Evolutionary conservation across 129 eudicot genomes (phyloP).

Genomic region (Logfia minima): DNA sequence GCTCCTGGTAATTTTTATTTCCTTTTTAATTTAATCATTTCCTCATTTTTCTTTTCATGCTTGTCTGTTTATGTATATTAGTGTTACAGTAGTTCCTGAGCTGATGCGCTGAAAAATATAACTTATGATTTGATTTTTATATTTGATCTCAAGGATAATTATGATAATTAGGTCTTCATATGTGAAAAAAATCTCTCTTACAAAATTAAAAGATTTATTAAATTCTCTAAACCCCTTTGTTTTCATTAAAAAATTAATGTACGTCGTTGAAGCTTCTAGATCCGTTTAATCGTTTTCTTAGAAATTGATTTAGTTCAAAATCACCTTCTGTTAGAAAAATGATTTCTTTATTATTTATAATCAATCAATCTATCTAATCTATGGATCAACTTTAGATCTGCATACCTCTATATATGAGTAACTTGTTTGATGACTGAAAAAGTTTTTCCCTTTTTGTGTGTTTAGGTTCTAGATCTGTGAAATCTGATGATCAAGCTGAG

Average conservation of each 20-base stretch:
- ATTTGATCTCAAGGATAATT: neutral
- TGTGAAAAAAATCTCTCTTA: neutral
- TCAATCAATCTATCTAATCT: neutral
- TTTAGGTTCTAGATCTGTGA: conserved; percentile 43
- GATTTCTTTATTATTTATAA: neutral
- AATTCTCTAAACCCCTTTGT: too few relatives aligned
- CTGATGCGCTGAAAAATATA: too few relatives aligned
- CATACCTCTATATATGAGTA: neutral
- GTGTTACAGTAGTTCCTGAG: too few relatives aligned
- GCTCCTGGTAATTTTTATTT: conserved; percentile 33
- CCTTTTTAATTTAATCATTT: neutral
- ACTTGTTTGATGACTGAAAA: neutral
- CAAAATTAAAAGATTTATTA: too few relatives aligned
- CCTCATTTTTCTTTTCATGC: neutral
- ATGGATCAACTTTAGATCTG: neutral
- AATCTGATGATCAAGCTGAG: conserved; percentile 45
- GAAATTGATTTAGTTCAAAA: too few relatives aligned
- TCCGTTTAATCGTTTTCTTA: neutral
- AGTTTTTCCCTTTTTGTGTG: neutral
- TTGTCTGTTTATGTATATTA: neutral
- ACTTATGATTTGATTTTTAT: too few relatives aligned
- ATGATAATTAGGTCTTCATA: neutral
- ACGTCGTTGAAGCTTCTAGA: too few relatives aligned
- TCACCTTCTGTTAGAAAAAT: neutral
- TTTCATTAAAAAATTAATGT: too few relatives aligned